These are phyloP conservation scores for Roridomyces roridus DNA, from an alignment of 768 basidiomycete genomes.

Conservation along the genomic window DNA sequence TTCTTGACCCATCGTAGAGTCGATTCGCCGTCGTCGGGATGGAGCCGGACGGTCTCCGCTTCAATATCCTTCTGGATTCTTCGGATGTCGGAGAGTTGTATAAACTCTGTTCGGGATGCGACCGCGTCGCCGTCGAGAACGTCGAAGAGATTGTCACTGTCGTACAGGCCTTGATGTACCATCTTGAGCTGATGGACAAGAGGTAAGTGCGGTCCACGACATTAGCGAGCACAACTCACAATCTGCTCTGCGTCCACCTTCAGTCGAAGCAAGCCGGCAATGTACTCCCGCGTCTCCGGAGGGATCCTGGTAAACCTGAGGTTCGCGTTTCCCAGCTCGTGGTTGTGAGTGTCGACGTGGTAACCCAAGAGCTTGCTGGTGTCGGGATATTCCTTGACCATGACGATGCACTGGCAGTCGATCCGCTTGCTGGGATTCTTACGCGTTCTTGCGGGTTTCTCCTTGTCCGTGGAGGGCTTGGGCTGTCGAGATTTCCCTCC, in stretches of 20 bases:
- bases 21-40: conserved; percentile 9
- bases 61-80: conserved; percentile 7
- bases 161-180: conserved; percentile 1
- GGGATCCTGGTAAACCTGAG: background rate
- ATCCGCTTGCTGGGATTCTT: no score
- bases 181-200: background rate
- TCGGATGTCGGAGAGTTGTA: conserved; percentile 3
- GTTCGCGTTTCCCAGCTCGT: background rate
- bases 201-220: background rate
- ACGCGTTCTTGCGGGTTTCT: no score
- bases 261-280: background rate
- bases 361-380: no score
- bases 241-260: background rate
- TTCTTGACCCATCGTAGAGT: conserved; percentile 7
- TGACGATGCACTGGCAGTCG: no score
- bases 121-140: background rate
- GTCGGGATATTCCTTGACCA: no score
- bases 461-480: no score
- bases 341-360: background rate
- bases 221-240: background rate
- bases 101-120: background rate
- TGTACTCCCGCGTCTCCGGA: background rate
- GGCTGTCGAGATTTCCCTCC: no score
- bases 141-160: background rate
- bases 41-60: conserved; percentile 9